Evolutionary conservation across 176 grass and related monocot species (phyloP), one percentile per base, ranked within the genome.

Genomic region (Carex kokanica): DNA sequence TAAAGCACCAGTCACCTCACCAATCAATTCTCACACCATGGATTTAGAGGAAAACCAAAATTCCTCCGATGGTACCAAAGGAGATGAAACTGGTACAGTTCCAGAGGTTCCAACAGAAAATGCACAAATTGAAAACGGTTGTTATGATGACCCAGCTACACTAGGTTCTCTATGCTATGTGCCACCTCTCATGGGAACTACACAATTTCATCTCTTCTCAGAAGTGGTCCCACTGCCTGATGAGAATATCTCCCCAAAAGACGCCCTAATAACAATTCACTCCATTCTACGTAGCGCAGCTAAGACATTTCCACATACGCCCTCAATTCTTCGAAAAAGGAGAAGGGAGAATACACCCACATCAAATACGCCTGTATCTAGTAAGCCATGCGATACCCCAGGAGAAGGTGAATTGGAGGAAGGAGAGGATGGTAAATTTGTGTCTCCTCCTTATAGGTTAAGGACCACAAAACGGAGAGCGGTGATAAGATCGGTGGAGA

Each of bases 241-340:
- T 59, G 73, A 60, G 20, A 38, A 38, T 38, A 12, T 24, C 13
- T 82, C 80, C 21, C 61, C 80, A 68, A 62, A 65, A 1, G 13
- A 66, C 81, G 83, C 69, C 73, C 78, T 86, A 64, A 55, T 85
- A 34, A 99, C 60, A 74, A 68, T 92, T 57, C 92, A 96, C 67
- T 96, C 93, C 73, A 86, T 99, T 69, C 87, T 99, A 71, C 93
- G 80, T 82, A 89, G 49, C 53, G 97, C 97, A 62, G 97, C 97
- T 25, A 86, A 89, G 56, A 96, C 88, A 55, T 99, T 93, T 88
- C 83, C 88, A 60, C 45, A 84, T 55, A 92, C 91, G 61, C 93
- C 97, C 57, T 99, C 97, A n/a, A 96, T 99, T 87, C 69, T 96
- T 78, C 91, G 89, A 77, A 95, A 86, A 84, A 91, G 91, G 83